Evolutionary conservation across 2,329 filamentous ascomycete species (phyloP), one percentile per base, ranked within the genome.

Genomic region (Monosporascus sp.): DNA sequence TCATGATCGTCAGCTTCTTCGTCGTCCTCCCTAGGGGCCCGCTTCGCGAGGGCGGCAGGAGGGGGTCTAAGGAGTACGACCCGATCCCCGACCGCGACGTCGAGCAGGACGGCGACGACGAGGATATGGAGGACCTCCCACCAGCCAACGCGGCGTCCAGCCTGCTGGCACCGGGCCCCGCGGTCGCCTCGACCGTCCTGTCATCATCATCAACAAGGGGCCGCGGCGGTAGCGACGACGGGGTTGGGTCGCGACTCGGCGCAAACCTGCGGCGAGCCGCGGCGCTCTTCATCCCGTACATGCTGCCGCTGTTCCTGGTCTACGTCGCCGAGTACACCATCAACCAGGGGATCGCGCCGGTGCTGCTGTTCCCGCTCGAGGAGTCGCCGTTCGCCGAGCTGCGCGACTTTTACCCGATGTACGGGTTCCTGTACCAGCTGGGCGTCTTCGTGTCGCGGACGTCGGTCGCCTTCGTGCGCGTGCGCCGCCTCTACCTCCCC

Each of bases 251-350:
- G 6, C 62, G 51, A 27, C 68, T 85, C 22, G 56, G 58, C 15
- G 62, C 68, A n/a, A 81, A 84, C 52, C 69, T 97, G 36, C 74
- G 73, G n/a, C 85, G 89, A 5, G 83, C 87, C 0, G 79, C 74
- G 56, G 76, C 79, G 0, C 76, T 97, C 1, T 86, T 97, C 65
- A 74, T 95, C 45, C 83, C 83, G 0, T 86, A 86, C 69, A 97
- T 99, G 91, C 78, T 96, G 3, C 94, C 94, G 0, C 79, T 99
- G 15, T 78, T 97, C 36, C 74, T 97, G 17, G 94, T 99, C 31
- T 99, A 97, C 68, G 82, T 97, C 37, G 90, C 92, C 52, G 94
- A 99, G 74, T 99, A 99, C 69, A 95, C 89, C 51, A 97, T 97
- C 71, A 97, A 97, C 73, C 92, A 96, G 74, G 93, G 92, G 37